Conservation (phyloP, 495 filamentous ascomycete genomes). For the Penicillium manginii region DNA sequence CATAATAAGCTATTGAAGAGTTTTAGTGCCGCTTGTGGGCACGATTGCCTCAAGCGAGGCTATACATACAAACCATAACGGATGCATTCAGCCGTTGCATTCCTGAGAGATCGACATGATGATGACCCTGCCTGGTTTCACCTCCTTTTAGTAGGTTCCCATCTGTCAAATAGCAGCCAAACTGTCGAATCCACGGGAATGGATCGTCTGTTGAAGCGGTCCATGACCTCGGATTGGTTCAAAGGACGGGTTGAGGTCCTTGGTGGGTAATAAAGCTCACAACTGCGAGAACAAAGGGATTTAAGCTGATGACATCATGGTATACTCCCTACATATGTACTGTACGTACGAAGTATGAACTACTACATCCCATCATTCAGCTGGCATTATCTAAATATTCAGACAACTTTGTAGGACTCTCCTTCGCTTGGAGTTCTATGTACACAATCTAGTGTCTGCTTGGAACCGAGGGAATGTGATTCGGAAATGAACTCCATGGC, state of each 20-base stretch:
- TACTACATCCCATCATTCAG: neutral
- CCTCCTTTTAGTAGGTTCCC: conserved; percentile 25
- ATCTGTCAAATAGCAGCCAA: conserved; percentile 29
- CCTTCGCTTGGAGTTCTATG: neutral
- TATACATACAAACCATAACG: neutral
- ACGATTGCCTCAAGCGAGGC: neutral
- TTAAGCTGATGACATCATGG: neutral
- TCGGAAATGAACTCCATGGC: conserved; percentile 3
- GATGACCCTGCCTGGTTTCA: conserved; percentile 36
- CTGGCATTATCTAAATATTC: too few relatives aligned
- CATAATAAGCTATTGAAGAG: neutral
- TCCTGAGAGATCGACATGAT: conserved; percentile 33
- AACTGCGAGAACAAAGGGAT: too few relatives aligned
- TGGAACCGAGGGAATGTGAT: conserved; percentile 11
- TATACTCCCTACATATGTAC: too few relatives aligned
- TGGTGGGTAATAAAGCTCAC: neutral
- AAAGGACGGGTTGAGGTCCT: conserved; percentile 3
- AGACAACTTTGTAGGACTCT: neutral
- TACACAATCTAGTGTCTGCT: neutral
- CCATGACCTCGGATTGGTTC: conserved; percentile 19
- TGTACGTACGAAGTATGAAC: too few relatives aligned
- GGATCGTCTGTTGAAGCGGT: conserved; percentile 37
- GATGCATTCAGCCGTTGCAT: conserved; percentile 5
- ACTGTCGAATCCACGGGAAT: conserved; percentile 32
- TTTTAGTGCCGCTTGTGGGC: neutral